Percentiles rank a stretch among this genome's conserved stretches.
phyloP scores from a whole-genome alignment of 345 rosid species.

The Gossypium rotundifolium region DNA sequence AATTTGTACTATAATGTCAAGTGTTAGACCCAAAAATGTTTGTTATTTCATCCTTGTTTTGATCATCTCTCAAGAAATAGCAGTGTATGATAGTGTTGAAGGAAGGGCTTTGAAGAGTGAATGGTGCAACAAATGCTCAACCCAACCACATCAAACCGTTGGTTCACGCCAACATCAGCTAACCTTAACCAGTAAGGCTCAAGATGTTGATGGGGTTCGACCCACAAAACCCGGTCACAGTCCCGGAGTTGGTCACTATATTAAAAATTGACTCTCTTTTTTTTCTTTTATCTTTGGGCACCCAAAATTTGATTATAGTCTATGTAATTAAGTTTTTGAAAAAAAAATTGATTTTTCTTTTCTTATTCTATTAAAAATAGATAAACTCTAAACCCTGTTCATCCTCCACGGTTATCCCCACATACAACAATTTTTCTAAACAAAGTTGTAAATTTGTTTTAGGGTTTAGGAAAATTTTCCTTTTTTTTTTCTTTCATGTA shows the following conservation, averaged over 20 bases:
- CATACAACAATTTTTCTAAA: no score
- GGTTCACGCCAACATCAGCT: neutral
- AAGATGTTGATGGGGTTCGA: slow-evolving; percentile 21
- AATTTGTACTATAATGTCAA: neutral
- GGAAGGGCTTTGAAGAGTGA: slow-evolving; percentile 8
- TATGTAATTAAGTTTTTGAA: neutral
- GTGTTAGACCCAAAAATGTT: neutral
- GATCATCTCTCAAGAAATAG: neutral
- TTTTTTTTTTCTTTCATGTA: no score
- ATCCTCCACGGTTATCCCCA: no score
- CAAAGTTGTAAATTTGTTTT: no score
- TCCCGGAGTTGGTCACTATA: slow-evolving; percentile 38
- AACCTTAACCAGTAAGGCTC: slow-evolving; percentile 12
- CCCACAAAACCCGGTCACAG: slow-evolving; percentile 39
- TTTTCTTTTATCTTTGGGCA: neutral
- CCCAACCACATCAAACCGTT: neutral
- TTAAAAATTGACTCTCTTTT: slow-evolving; percentile 5
- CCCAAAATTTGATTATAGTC: neutral
- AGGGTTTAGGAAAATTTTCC: no score
- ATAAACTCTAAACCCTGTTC: no score
- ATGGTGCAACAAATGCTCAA: slow-evolving; percentile 9
- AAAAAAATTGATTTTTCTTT: no score
- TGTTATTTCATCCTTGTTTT: neutral
- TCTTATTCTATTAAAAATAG: no score
- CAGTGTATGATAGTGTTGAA: neutral